A percentile compares a stretch with the other conserved stretches of the same genome.
Conservation (phyloP, 2,329 filamentous ascomycete species). For the Zelopaecilomyces penicillatus region DNA sequence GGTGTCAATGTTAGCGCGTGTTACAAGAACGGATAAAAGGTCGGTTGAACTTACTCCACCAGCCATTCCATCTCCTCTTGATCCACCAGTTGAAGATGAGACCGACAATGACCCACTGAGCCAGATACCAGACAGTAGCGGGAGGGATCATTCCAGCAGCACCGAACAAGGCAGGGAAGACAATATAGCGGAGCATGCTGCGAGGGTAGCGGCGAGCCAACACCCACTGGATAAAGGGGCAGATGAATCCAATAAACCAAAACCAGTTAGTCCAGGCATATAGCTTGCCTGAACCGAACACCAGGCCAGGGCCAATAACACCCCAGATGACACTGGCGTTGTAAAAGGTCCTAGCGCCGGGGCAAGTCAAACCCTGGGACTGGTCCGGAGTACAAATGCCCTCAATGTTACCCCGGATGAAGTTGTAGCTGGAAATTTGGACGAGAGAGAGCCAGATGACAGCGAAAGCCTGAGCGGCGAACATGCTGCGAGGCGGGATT, state of each 20-base stretch:
- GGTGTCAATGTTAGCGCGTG: not conserved
- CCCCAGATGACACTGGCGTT: constrained; percentile 54
- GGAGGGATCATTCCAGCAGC: constrained; percentile 42
- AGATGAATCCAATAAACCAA: constrained; percentile 43
- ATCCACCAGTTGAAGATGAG: constrained; percentile 48
- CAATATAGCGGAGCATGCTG: constrained; percentile 39
- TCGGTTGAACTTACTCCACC: constrained; percentile 39
- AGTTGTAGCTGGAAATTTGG: constrained; percentile 30
- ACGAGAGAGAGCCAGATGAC: constrained; percentile 32
- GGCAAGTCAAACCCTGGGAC: constrained; percentile 45
- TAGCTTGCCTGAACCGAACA: constrained; percentile 28
- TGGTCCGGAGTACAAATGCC: constrained; percentile 43
- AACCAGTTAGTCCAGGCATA: constrained; percentile 40
- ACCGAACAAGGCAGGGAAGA: constrained; percentile 45
- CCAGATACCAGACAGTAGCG: constrained; percentile 47
- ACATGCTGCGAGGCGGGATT: constrained; percentile 41
- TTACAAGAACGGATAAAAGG: not conserved
- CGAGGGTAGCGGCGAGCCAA: constrained; percentile 38
- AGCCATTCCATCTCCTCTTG: constrained; percentile 40
- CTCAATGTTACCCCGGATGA: constrained; percentile 38
- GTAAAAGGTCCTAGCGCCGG: constrained; percentile 50
- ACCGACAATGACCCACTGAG: constrained; percentile 47
- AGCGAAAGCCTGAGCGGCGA: constrained; percentile 35
- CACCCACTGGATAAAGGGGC: constrained; percentile 41
- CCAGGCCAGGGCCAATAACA: constrained; percentile 38